phyloP scores from a whole-genome alignment of 2,329 filamentous ascomycete species.

The Cladosporium sphaerospermum region DNA sequence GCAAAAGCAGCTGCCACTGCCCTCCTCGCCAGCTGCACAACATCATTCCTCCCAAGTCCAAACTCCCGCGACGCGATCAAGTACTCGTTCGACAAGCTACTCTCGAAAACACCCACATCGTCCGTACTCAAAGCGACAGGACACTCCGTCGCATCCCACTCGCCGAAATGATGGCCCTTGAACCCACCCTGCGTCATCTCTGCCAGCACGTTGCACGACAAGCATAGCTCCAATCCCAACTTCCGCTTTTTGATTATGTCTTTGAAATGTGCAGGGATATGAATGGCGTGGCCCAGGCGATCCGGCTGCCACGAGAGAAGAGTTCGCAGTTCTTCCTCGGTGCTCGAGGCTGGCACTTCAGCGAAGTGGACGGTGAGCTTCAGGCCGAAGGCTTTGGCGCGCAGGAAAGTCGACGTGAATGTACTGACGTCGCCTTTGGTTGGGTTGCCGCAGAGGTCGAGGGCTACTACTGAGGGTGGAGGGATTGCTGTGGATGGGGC shows the following conservation, averaged over 20 bases:
- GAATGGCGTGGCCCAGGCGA: slow-evolving; percentile 72
- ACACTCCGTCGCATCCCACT: slow-evolving; percentile 56
- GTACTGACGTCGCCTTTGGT: slow-evolving; percentile 53
- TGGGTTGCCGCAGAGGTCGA: slow-evolving; percentile 77
- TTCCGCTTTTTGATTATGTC: slow-evolving; percentile 47
- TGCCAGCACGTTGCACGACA: slow-evolving; percentile 75
- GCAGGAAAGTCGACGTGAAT: slow-evolving; percentile 54
- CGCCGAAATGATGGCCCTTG: slow-evolving; percentile 68
- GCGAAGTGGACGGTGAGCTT: slow-evolving; percentile 72
- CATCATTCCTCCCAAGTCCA: slow-evolving; percentile 41
- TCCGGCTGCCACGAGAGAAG: slow-evolving; percentile 62
- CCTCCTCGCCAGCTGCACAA: slow-evolving; percentile 53
- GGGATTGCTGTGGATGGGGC: neutral
- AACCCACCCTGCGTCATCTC: slow-evolving; percentile 63
- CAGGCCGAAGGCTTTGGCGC: slow-evolving; percentile 51
- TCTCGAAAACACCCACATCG: slow-evolving; percentile 76
- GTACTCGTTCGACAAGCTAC: slow-evolving; percentile 71
- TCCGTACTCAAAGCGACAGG: slow-evolving; percentile 72
- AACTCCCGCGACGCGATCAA: slow-evolving; percentile 67
- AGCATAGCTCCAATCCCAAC: slow-evolving; percentile 67
- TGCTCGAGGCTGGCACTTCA: slow-evolving; percentile 55
- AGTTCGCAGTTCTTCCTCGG: slow-evolving; percentile 54
- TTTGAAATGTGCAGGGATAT: slow-evolving; percentile 58
- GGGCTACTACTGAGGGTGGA: slow-evolving; percentile 57
- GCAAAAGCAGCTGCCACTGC: slow-evolving; percentile 63